Conservation (phyloP, 2,329 filamentous ascomycete species). For the Dactylonectria macrodidyma region DNA sequence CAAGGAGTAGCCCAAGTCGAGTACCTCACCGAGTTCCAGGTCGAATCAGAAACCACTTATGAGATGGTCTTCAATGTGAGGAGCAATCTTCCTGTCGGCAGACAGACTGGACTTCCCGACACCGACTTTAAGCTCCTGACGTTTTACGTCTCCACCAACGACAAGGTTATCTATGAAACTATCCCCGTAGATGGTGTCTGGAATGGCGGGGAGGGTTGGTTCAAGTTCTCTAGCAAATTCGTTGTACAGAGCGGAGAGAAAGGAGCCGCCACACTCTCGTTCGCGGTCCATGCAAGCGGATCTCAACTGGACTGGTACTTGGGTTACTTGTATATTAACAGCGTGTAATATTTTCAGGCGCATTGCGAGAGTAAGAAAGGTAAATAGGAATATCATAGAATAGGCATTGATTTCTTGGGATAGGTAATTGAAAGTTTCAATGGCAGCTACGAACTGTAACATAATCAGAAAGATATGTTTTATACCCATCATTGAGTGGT, state of each 20-base stretch:
- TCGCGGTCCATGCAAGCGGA: neutral
- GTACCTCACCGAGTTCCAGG: neutral
- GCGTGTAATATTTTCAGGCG: neutral
- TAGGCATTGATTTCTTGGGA: neutral
- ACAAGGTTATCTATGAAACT: neutral
- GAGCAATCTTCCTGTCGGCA: slow-evolving; percentile 3
- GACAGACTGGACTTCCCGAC: neutral
- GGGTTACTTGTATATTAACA: neutral
- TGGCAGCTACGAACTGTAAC: too few species aligned
- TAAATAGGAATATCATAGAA: neutral
- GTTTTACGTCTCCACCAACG: neutral
- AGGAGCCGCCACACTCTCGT: neutral
- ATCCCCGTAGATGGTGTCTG: neutral
- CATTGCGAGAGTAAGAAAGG: neutral
- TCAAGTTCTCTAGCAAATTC: neutral
- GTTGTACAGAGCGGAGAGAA: neutral
- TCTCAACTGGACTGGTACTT: neutral
- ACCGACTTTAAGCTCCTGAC: slow-evolving; percentile 1
- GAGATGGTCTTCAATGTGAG: neutral
- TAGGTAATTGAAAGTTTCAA: too few species aligned
- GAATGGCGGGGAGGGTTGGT: neutral
- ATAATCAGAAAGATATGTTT: too few species aligned
- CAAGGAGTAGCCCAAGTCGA: neutral
- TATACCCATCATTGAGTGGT: too few species aligned
- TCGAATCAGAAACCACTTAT: neutral